Base-by-base conservation (phyloP, 2,329 filamentous ascomycete species). In the Pestalotiopsis sp. region DNA sequence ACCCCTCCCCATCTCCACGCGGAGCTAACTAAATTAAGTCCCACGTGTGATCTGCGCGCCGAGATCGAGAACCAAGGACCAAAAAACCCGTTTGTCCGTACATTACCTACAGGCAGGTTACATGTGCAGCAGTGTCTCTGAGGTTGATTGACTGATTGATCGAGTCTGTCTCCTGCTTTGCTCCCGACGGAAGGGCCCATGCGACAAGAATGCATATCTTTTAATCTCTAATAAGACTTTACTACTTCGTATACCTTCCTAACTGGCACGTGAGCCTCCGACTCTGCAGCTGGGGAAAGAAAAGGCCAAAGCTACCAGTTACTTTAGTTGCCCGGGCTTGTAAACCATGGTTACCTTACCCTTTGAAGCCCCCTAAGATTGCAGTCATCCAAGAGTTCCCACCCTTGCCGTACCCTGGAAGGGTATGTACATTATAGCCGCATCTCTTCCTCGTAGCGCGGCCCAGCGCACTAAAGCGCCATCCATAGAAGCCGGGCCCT, bases 41-140 rank as follows among this genome's bases (percentile, higher is more conserved):
- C 63, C 63, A 66, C 63, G 63, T 66, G 63, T 49, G 25, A 66
- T 49, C 57, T 60, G 57, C 23, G 31, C 57, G 57, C 31, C 57
- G 31, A 60, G 57, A 60, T 60, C 31, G 57, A 60, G 57, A 60
- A 60, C 57, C 17, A 52, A 52, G 17, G 20, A n/a, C n/a, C 17
- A 52, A 52, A 17, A 52, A n/a, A 6, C 17, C 45, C 45, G 45
- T 52, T 52, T 52, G 17, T 52, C 20, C 20, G 7, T 52, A 9
- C 14, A 17, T 52, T n/a, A 17, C 17, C 45, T 52, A 9, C 14
- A 52, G 14, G 45, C 20, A 52, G 7, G 17, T 14, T 17, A 20
- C 45, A n/a, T 52, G 17, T n/a, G 17, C 45, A n/a, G 45, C 14
- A 31, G 31, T 31, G 31, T 31, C 31, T n/a, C 14, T n/a, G 14